Conservation (phyloP, 768 basidiomycete genomes). For the Collybiopsis confluens region DNA sequence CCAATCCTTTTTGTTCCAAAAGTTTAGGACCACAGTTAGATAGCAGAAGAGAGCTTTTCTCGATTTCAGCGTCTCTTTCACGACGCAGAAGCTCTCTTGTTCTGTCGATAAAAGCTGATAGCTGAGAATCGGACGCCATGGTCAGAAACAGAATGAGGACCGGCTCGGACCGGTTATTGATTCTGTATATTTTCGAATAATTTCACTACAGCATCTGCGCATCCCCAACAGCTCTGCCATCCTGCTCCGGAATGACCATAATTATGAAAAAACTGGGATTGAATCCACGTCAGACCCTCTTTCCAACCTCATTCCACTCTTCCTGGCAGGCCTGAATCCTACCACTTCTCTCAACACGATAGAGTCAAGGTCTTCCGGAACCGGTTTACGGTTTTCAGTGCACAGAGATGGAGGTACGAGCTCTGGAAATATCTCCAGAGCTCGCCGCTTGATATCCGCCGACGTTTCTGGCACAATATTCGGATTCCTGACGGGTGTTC, state of each 20-base stretch:
- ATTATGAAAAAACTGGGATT: conserved; percentile 5
- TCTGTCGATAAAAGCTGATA: conserved; percentile 59
- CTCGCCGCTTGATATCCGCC: conserved; percentile 2
- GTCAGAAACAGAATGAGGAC: not conserved
- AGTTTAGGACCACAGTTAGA: conserved; percentile 80
- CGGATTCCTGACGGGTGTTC: not conserved
- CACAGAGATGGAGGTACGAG: not conserved
- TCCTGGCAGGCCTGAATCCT: conserved; percentile 9
- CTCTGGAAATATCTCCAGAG: conserved; percentile 5
- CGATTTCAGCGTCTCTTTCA: conserved; percentile 85
- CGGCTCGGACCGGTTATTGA: not conserved
- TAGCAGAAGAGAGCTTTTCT: conserved; percentile 71
- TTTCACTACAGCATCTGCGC: conserved; percentile 8
- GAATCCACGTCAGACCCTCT: conserved; percentile 1
- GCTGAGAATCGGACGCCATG: conserved; percentile 14
- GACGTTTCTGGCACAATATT: not conserved
- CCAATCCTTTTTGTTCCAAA: conserved; percentile 85
- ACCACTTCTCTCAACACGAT: conserved; percentile 3
- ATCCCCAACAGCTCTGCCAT: conserved; percentile 10
- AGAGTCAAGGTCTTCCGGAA: conserved; percentile 2
- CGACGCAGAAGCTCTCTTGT: conserved; percentile 61
- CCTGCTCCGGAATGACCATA: conserved; percentile 11
- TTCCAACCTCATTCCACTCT: conserved; percentile 6
- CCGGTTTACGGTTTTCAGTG: not conserved
- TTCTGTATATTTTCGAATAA: not conserved